These are phyloP conservation scores for Macaranga tanarius DNA, from an alignment of 441 rosid genomes.

Conservation along the genomic window DNA sequence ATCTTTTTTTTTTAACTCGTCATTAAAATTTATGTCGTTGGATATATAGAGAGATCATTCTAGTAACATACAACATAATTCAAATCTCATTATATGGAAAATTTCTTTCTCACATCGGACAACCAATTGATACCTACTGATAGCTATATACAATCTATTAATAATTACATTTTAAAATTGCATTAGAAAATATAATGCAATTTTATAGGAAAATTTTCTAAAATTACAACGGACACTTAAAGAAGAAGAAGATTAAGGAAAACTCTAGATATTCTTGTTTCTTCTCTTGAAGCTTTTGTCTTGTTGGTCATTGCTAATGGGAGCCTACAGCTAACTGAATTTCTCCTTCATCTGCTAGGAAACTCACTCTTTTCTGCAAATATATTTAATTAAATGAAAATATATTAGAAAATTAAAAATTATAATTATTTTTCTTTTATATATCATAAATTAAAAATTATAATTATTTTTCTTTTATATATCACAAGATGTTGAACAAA, in stretches of 20 bases:
- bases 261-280: not conserved
- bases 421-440: too few species aligned
- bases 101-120: not conserved
- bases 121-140: not conserved
- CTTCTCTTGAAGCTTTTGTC: not conserved
- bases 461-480: too few species aligned
- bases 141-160: not conserved
- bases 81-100: too few species aligned
- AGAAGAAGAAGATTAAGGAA: not conserved
- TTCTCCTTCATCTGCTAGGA: constrained; percentile 51
- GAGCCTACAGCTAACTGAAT: constrained; percentile 51
- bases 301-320: constrained; percentile 1
- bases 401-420: not conserved
- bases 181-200: too few species aligned
- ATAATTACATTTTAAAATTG: too few species aligned
- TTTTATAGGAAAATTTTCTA: not conserved
- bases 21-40: too few species aligned
- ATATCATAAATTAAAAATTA: too few species aligned
- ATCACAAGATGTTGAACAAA: too few species aligned
- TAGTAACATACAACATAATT: too few species aligned
- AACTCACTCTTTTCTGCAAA: constrained; percentile 80
- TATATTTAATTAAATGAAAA: not conserved
- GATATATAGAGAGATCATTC: too few species aligned
- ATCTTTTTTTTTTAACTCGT: too few species aligned
- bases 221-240: not conserved